Evolutionary conservation across 345 rosid genomes (phyloP), one percentile per base, ranked within the genome.

Genomic region (Corchorus olitorius): DNA sequence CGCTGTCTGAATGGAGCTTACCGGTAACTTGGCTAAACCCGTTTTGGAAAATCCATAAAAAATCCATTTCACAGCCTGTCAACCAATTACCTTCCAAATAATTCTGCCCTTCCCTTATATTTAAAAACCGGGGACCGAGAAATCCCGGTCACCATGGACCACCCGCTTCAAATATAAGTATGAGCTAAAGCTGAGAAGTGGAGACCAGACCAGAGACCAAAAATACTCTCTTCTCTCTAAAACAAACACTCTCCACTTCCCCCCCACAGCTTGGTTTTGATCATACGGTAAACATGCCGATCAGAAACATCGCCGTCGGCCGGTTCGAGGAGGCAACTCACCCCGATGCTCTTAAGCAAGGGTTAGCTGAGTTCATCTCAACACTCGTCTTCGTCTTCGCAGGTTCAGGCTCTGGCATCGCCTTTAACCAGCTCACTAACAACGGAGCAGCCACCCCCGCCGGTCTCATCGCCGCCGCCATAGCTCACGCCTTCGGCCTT

Each of bases 401-500:
- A 13, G 98, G 98, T 1, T 87, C 88, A 82, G 98, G 98, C 39
- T 94, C 98, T 2, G 95, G 98, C 43, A 92, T 94, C 96, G 98
- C 98, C 50, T 94, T 89, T 61, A 88, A 83, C 85, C 91, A 94
- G 81, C 91, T 94, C n/a, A 94, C 98, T 0, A 80, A 84, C 55
- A 73, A 86, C 74, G 98, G 90, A 9, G 80, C 93, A 74, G 77
- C 86, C 70, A 92, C 94, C 58, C 98, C 98, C 0, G 76, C 93
- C 0, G 97, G 98, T n/a, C 93, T 94, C 6, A 84, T 94, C 0
- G 87, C 97, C 5, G 97, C 97, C 5, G 55, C 97, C 10, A 46
- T 94, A 1, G 97, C 98, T 61, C 97, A 94, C 17, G 98, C 82
- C 16, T 94, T 94, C 49, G 97, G 60, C 11, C 94, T 94, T 4